Base-by-base conservation (phyloP, 2,329 filamentous ascomycete species). In the Calonectria pseudoturangicola region DNA sequence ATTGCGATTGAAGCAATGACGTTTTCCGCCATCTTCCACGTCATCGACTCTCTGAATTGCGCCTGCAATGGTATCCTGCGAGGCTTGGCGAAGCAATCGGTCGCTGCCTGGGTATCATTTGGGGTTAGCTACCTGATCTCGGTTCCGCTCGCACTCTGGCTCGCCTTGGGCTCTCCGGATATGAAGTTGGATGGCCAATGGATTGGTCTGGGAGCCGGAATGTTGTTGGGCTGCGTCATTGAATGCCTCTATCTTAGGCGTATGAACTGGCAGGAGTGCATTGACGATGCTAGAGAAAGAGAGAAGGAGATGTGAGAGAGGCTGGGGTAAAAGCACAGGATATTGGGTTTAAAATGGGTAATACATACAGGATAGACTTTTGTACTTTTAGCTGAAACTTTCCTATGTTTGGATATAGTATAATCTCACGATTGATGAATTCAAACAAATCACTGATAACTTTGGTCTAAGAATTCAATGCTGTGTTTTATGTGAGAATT, bases 41-140 rank as follows among this genome's bases (percentile, higher is more conserved):
- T 68, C 16, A 68, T 68, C 25, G 66, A 68, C 56, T 68, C 66
- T 13, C 28, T 68, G n/a, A 68, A 68, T 33, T 68, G 66, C 45
- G 66, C 54, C 33, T 62, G 56, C 56, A 68, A 68, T 8, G 66
- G 66, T 9, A 45, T 68, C 18, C 56, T 68, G 0, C 66, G 66
- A 2, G 66, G 66, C 7, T 18, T 68, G 45, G 66, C 51, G 4
- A 45, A 47, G 3, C 66, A 68, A 43, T 68, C 66, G n/a, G 66
- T 68, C 43, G 66, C 66, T 18, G 66, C 66, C 10, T 68, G 66
- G 66, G 66, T 68, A 25, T 58, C 66, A 4, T 68, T 68, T 18
- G n/a, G 45, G 18, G 54, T 62, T 10, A 68, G 66, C 30, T 68
- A 68, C 16, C 54, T 58, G 6, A 18, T 68, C 18, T 58, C 66